Evolutionary conservation across 1,284 basidiomycete species (phyloP), one percentile per base, ranked within the genome.

Genomic region (Tilletia setariae): DNA sequence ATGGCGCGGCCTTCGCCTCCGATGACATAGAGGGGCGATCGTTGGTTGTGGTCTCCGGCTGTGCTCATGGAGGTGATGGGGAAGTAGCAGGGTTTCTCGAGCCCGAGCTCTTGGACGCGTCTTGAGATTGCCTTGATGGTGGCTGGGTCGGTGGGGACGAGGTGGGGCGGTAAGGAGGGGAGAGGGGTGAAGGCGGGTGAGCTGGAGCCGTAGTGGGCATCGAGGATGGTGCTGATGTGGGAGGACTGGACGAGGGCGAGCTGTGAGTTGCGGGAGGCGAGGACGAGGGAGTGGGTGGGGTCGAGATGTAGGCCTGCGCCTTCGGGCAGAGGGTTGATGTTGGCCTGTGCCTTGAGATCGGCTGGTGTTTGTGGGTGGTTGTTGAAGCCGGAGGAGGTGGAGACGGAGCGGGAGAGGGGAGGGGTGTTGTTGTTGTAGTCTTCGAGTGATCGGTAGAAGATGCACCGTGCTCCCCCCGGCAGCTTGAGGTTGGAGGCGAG

Each of bases 31-130:
- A 87, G 79, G 0, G 86, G 86, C 47, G 86, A 85, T 42, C 83
- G 89, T 83, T 94, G 90, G 79, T 98, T 95, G 75, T 91, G 90
- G 84, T 98, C 96, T 9, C 94, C 95, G 8, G 89, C 89, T 1
- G 93, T 96, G 44, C 90, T 87, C 90, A 95, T 94, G 84, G 92
- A 93, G 23, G 87, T 88, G 59, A 94, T 77, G 40, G 80, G 80
- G 63, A 83, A 83, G 30, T 69, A 66, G 51, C 73, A 69, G 2
- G 79, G 75, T 1, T 40, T 40, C 2, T 13, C 15, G 23, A 71
- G 30, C 7, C 62, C 70, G 16, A 71, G 42, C 35, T n/a, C 8
- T 8, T n/a, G 7, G 35, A 66, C 13, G 32, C 40, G 30, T 16
- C n/a, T 23, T 19, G 21, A 15, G 28, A 56, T 16, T 19, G 15